Evolutionary conservation across 2,329 filamentous ascomycete genomes (phyloP).

Genomic region (Pezizomycotina sp.): DNA sequence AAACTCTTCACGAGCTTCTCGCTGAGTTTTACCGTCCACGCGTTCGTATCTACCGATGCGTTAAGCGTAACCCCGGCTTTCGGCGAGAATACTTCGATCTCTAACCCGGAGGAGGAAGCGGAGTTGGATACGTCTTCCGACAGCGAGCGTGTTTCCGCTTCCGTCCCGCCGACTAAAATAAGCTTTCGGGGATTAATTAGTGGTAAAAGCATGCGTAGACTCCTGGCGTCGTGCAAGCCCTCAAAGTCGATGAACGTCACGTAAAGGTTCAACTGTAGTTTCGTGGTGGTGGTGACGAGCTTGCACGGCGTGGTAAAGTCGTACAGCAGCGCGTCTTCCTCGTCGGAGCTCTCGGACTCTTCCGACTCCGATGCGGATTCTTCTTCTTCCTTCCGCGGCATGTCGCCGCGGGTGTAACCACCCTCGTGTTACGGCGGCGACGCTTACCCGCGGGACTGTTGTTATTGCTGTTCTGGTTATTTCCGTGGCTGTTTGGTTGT

Average conservation of each 20-base stretch:
- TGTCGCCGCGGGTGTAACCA: too few relatives aligned
- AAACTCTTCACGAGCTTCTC: slow-evolving; percentile 70
- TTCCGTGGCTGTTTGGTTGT: too few relatives aligned
- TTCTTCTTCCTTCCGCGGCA: slow-evolving; percentile 1
- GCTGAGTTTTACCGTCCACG: slow-evolving; percentile 85
- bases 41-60: slow-evolving; percentile 92
- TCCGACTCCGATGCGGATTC: slow-evolving; percentile 4
- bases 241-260: slow-evolving; percentile 84
- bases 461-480: too few relatives aligned
- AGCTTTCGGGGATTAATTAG: slow-evolving; percentile 87
- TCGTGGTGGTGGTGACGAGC: slow-evolving; percentile 47
- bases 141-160: slow-evolving; percentile 59
- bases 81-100: slow-evolving; percentile 67
- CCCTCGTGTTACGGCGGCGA: too few relatives aligned
- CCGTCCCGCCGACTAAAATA: slow-evolving; percentile 70
- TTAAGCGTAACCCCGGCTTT: slow-evolving; percentile 56
- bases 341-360: slow-evolving; percentile 13
- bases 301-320: slow-evolving; percentile 51
- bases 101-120: too few relatives aligned
- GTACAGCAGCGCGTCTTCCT: slow-evolving; percentile 19
- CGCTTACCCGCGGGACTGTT: too few relatives aligned
- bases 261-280: slow-evolving; percentile 51
- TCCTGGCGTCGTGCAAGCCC: slow-evolving; percentile 82
- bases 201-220: slow-evolving; percentile 84
- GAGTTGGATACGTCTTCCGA: slow-evolving; percentile 45